phyloP scores from a whole-genome alignment of 805 yeast species.

The Zygotorulaspora danielsina region DNA sequence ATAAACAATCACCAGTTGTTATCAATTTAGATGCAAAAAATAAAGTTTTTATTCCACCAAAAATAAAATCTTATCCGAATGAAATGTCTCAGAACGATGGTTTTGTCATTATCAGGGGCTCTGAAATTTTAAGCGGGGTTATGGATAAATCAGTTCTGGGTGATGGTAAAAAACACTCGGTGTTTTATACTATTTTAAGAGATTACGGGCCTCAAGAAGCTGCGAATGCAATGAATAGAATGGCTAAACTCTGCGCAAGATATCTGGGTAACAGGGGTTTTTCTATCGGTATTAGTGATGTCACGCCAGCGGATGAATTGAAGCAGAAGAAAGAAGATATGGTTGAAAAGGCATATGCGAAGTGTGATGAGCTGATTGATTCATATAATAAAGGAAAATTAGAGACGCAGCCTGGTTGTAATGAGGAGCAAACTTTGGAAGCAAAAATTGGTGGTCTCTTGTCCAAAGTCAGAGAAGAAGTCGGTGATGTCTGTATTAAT shows the following conservation, averaged over 20 bases:
- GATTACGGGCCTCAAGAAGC: slow-evolving; percentile 98
- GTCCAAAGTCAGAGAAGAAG: slow-evolving; percentile 97
- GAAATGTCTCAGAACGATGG: slow-evolving; percentile 99
- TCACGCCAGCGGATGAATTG: slow-evolving; percentile 83
- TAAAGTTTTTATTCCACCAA: slow-evolving; percentile 82
- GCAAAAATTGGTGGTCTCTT: slow-evolving; percentile 94
- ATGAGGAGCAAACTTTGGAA: slow-evolving; percentile 96
- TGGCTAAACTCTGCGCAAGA: slow-evolving; percentile 98
- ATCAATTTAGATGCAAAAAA: slow-evolving; percentile 93
- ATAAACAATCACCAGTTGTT: slow-evolving; percentile 64
- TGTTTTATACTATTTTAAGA: slow-evolving; percentile 88
- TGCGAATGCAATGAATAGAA: slow-evolving; percentile 92
- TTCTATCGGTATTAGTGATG: slow-evolving; percentile 95
- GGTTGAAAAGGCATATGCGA: slow-evolving; percentile 85
- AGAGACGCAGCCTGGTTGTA: slow-evolving; percentile 98
- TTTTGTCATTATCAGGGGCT: slow-evolving; percentile 82
- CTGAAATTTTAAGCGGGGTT: slow-evolving; percentile 83
- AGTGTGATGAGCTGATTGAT: slow-evolving; percentile 86
- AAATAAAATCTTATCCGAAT: slow-evolving; percentile 56
- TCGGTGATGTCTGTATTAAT: slow-evolving; percentile 93
- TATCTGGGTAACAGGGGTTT: slow-evolving; percentile 93
- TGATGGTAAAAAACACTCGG: slow-evolving; percentile 97
- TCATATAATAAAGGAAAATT: slow-evolving; percentile 76
- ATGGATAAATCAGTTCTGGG: slow-evolving; percentile 97
- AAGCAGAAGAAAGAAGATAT: slow-evolving; percentile 73